These are phyloP conservation scores for Phialophora macrospora DNA, from an alignment of 2,329 filamentous ascomycete genomes.

Conservation along the genomic window DNA sequence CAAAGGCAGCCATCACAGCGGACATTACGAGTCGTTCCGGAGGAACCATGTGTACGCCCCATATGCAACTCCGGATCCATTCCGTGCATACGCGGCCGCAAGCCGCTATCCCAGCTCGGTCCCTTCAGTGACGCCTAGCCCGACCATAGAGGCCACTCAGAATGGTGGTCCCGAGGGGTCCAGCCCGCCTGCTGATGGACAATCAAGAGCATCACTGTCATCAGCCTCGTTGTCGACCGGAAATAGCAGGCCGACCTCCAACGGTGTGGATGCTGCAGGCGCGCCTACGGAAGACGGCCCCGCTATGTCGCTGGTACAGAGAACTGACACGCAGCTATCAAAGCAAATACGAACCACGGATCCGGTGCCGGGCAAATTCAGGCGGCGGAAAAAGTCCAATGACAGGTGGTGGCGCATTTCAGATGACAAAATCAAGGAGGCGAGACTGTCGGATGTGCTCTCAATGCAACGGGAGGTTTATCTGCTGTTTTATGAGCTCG, in stretches of 20 bases:
- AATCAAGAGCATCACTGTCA: constrained; percentile 35
- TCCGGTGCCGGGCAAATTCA: constrained; percentile 43
- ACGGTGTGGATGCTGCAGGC: constrained; percentile 13
- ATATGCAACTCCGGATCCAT: constrained; percentile 80
- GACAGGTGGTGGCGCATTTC: constrained; percentile 98
- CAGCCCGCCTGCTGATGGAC: constrained; percentile 40
- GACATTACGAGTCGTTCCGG: constrained; percentile 95
- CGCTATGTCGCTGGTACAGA: constrained; percentile 23
- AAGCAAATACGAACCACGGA: constrained; percentile 37
- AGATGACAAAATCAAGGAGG: constrained; percentile 94
- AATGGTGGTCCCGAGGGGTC: constrained; percentile 40
- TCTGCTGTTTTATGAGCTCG: constrained; percentile 91
- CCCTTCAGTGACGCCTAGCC: constrained; percentile 55
- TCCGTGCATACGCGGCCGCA: constrained; percentile 75
- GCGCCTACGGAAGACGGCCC: constrained; percentile 10
- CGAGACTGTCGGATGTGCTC: constrained; percentile 87
- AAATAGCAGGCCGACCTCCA: constrained; percentile 33
- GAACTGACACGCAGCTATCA: constrained; percentile 36
- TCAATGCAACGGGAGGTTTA: constrained; percentile 97
- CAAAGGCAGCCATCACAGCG: constrained; percentile 92
- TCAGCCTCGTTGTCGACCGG: constrained; percentile 29
- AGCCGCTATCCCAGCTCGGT: constrained; percentile 63
- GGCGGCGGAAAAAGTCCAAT: constrained; percentile 64
- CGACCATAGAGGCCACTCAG: constrained; percentile 50
- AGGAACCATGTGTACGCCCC: constrained; percentile 79